Percentiles rank a stretch among this genome's conserved stretches.
phyloP scores from a whole-genome alignment of 2,329 filamentous ascomycete species.

The Colletotrichum gigasporum region DNA sequence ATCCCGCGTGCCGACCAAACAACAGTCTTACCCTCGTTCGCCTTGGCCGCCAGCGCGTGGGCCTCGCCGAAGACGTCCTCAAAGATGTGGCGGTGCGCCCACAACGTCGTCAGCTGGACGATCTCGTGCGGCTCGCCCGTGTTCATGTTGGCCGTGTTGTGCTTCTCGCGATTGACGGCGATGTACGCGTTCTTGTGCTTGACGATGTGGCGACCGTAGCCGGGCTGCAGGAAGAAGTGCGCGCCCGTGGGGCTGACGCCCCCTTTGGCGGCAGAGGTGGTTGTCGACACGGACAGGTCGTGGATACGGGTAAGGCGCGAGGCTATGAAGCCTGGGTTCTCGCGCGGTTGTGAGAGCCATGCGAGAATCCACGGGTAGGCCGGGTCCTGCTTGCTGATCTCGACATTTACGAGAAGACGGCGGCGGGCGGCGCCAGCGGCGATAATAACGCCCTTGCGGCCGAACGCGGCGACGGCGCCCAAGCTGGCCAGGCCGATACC shows the following conservation, averaged over 20 bases:
- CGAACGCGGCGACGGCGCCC: conserved; percentile 82
- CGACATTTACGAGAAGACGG: conserved; percentile 91
- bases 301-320: conserved; percentile 68
- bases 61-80: conserved; percentile 91
- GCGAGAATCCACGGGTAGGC: conserved; percentile 94
- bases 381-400: conserved; percentile 93
- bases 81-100: conserved; percentile 88
- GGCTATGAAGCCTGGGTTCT: conserved; percentile 67
- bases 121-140: conserved; percentile 95
- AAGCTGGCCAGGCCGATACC: conserved; percentile 93
- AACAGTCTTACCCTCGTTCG: conserved; percentile 90
- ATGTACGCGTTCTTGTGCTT: conserved; percentile 90
- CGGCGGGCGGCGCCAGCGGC: conserved; percentile 80
- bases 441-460: conserved; percentile 78
- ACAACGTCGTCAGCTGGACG: conserved; percentile 89
- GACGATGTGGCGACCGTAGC: conserved; percentile 88
- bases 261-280: conserved; percentile 67
- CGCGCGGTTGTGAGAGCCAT: conserved; percentile 89
- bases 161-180: conserved; percentile 85
- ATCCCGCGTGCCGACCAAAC: conserved; percentile 89
- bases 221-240: conserved; percentile 88
- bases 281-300: conserved; percentile 66
- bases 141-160: conserved; percentile 80
- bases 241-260: conserved; percentile 74
- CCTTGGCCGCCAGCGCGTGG: conserved; percentile 79